A percentile compares a stretch with the other conserved stretches of the same genome.
Evolutionary conservation across 257 asterid genomes (phyloP).

Genomic region (Fraxinus anomala): DNA sequence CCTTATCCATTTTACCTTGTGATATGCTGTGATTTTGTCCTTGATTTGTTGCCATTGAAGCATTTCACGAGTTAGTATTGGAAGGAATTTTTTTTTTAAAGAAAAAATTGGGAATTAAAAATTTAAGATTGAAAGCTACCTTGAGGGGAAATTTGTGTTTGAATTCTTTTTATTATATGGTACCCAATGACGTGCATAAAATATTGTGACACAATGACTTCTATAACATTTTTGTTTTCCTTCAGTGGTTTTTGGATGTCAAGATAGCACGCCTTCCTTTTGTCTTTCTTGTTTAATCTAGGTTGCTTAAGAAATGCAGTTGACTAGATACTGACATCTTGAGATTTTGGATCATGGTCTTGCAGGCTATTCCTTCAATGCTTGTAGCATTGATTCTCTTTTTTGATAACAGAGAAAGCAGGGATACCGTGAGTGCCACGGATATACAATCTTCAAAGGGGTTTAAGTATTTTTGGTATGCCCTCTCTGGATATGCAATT

Average conservation of each 20-base stretch:
- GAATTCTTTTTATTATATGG: no score
- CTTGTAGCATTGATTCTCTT: conserved; percentile 89
- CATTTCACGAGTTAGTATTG: neutral
- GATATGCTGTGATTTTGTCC: neutral
- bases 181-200: neutral
- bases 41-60: neutral
- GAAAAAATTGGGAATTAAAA: no score
- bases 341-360: conserved; percentile 24
- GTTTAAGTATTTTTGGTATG: conserved; percentile 69
- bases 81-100: neutral
- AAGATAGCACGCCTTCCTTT: neutral
- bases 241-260: neutral
- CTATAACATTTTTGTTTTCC: neutral
- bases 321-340: conserved; percentile 22
- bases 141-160: neutral
- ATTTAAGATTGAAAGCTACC: neutral
- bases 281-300: neutral
- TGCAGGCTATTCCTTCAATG: conserved; percentile 99
- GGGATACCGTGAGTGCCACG: conserved; percentile 39
- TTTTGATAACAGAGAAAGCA: conserved; percentile 73
- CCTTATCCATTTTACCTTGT: neutral
- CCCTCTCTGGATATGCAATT: conserved; percentile 79
- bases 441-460: conserved; percentile 57
- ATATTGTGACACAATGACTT: neutral
- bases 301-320: conserved; percentile 11